phyloP scores from a whole-genome alignment of 73 alveolate species.

The Paramecium caudatum region DNA sequence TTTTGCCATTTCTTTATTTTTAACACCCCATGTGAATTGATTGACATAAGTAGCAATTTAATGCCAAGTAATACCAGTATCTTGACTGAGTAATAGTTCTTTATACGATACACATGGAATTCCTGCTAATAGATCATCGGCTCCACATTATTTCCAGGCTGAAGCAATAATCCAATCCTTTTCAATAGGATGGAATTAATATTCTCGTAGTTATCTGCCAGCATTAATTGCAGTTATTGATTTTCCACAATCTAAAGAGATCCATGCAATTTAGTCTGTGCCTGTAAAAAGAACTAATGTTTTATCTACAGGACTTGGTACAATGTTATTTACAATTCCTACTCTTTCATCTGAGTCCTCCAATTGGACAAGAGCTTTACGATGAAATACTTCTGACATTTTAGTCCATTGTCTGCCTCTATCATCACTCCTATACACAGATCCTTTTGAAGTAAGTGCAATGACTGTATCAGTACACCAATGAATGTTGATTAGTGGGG shows the following conservation, averaged over 20 bases:
- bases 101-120: conserved; percentile 74
- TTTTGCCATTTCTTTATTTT: conserved; percentile 76
- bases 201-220: conserved; percentile 86
- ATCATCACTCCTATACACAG: conserved; percentile 86
- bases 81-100: conserved; percentile 82
- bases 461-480: conserved; percentile 91
- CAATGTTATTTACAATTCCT: conserved; percentile 79
- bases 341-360: conserved; percentile 75
- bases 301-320: conserved; percentile 83
- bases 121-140: conserved; percentile 22
- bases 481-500: conserved; percentile 77
- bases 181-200: conserved; percentile 89
- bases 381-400: conserved; percentile 67
- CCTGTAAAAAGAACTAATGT: conserved; percentile 84
- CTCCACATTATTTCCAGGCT: conserved; percentile 86
- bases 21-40: conserved; percentile 94
- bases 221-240: conserved; percentile 82
- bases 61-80: conserved; percentile 86
- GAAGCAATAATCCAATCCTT: conserved; percentile 91
- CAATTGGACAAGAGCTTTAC: conserved; percentile 67
- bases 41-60: conserved; percentile 85
- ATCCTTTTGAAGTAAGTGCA: conserved; percentile 82
- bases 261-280: conserved; percentile 85
- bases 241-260: conserved; percentile 89
- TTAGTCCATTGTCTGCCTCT: conserved; percentile 88